These are phyloP conservation scores for Ichthyophthirius multifiliis DNA, from an alignment of 169 alveolate species.

Conservation along the genomic window DNA sequence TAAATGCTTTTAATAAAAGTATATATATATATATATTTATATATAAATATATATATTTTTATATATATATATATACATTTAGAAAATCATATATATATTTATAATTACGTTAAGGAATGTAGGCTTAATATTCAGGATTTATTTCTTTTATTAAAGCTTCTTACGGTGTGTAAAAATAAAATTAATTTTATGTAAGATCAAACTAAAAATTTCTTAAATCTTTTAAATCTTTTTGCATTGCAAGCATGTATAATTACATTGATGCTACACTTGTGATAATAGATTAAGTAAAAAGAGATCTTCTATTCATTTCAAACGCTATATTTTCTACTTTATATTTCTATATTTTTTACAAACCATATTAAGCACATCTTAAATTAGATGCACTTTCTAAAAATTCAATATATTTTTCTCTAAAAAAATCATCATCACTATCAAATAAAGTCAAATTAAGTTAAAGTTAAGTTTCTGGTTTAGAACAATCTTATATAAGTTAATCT, in stretches of 20 bases:
- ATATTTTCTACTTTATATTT: not conserved
- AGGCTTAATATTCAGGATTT: not conserved
- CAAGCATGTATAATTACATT: not conserved
- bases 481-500: no score
- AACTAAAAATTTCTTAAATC: not conserved
- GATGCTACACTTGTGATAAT: not conserved
- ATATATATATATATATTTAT: not conserved
- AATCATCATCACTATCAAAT: no score
- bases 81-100: no score
- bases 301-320: conserved; percentile 6
- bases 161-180: not conserved
- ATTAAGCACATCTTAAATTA: not conserved
- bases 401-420: not conserved
- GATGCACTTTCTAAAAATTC: not conserved
- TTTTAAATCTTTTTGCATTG: not conserved
- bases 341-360: not conserved
- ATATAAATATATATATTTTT: no score
- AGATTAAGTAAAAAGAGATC: not conserved
- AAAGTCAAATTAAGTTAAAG: no score
- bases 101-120: not conserved
- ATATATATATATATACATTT: no score
- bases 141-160: not conserved
- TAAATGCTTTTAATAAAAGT: not conserved
- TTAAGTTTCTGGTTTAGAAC: no score
- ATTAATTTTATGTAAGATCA: not conserved